A percentile compares a stretch with the other conserved stretches of the same genome.
These are phyloP conservation scores for Glebionis coronaria DNA, from an alignment of 129 eudicot genomes.

Conservation along the genomic window DNA sequence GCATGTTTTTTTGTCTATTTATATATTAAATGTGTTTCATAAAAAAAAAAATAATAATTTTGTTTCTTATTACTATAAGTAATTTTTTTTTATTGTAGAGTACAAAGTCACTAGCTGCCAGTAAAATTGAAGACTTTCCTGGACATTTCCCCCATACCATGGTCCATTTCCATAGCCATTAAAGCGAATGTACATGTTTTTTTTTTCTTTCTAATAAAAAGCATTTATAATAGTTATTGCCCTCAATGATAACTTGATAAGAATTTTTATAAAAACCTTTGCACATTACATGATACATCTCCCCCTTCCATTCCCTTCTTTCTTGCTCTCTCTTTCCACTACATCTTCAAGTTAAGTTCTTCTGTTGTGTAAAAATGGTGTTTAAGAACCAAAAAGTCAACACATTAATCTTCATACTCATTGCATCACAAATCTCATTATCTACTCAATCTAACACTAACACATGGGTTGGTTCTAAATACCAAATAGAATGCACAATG, in stretches of 20 bases:
- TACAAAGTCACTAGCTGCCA: no score
- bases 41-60: no score
- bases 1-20: no score
- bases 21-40: no score
- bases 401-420: slow-evolving; percentile 24
- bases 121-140: not conserved
- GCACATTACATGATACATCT: not conserved
- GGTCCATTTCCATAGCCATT: not conserved
- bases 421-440: slow-evolving; percentile 20
- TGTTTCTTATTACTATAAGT: no score
- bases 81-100: no score
- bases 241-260: slow-evolving; percentile 27
- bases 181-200: not conserved
- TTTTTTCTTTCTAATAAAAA: not conserved
- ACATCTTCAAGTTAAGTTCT: no score
- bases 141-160: not conserved
- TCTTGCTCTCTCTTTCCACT: not conserved
- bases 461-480: slow-evolving; percentile 68
- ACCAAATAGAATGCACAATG: slow-evolving; percentile 86
- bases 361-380: slow-evolving; percentile 16
- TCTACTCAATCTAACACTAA: slow-evolving; percentile 28
- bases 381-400: slow-evolving; percentile 23
- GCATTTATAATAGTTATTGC: not conserved
- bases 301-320: not conserved
- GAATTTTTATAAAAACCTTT: not conserved